Evolutionary conservation across 2,329 filamentous ascomycete genomes (phyloP), one percentile per base, ranked within the genome.

Genomic region (Rhytidhysteron rufulum): DNA sequence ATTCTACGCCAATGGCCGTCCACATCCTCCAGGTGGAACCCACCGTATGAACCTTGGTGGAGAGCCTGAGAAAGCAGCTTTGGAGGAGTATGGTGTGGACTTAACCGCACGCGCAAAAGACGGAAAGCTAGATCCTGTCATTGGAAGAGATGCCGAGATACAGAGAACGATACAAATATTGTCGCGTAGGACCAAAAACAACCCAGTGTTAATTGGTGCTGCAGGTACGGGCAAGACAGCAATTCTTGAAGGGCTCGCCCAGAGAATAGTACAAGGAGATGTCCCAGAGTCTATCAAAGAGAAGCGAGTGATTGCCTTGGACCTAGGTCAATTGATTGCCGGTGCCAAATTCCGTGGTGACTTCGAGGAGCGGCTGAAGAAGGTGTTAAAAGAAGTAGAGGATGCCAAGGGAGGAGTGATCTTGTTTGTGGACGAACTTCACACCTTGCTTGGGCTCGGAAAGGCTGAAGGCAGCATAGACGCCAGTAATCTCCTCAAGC

Each of bases 381-480:
- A 84, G 49, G 89, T 97, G 2, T 66, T 98, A 59, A 89, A 86
- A 55, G 93, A 97, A 63, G 90, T 95, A 9, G 82, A 95, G 64
- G 82, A 94, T 48, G 87, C 91, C 2, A 75, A 95, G 37, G 93
- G 93, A 24, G 81, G 87, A 41, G 85, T 97, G 4, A 95, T 98
- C 31, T 73, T 98, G 3, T 97, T 98, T 67, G 86, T 97, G 38
- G 93, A 97, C 58, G 93, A 97, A 61, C 71, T 97, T 30, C 93
- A 98, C 62, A 95, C 85, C 2, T 73, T 98, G 0, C 79, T 97
- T 2, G 93, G 93, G 1, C 75, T 97, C 5, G 93, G 93, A 16
- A 97, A 97, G 66, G 88, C 89, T 0, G 91, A 97, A 67, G 93
- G 93, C 4, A 95, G 88, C 31, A 95, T 97, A 47, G 93, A 98